phyloP scores from a whole-genome alignment of 495 filamentous ascomycete species.

The Sordaria brevicollis region DNA sequence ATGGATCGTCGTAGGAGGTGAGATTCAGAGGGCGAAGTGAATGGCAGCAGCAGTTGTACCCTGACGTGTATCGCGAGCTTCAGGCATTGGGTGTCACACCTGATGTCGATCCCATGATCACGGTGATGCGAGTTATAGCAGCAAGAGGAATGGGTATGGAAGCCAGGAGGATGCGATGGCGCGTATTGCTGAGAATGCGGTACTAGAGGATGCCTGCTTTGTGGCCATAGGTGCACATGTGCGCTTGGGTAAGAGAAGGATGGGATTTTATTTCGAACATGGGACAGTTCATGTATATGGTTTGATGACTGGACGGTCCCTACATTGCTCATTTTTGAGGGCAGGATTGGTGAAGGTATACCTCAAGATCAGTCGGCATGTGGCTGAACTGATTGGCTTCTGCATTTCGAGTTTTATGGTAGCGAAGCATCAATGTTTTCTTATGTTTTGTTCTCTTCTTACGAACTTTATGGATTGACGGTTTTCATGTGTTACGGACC shows the following conservation, averaged over 20 bases:
- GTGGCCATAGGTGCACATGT: not conserved
- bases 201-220: not conserved
- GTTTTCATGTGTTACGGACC: not conserved
- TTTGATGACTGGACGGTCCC: not conserved
- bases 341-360: not conserved
- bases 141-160: not conserved
- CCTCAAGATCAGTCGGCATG: not conserved
- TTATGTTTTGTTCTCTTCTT: not conserved
- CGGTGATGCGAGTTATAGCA: not conserved
- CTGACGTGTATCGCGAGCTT: not conserved
- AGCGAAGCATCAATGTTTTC: not conserved
- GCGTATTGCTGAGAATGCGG: not conserved
- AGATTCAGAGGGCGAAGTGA: not conserved
- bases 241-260: not conserved
- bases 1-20: conserved; percentile 13
- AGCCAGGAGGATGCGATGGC: not conserved
- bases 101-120: not conserved
- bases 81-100: not conserved
- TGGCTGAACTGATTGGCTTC: not conserved
- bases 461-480: not conserved
- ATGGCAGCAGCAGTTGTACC: rapidly evolving
- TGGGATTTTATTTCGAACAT: not conserved
- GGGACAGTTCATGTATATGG: not conserved
- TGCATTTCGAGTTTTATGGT: not conserved
- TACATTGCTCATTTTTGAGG: not conserved